A percentile compares a stretch with the other conserved stretches of the same genome.
phyloP scores from a whole-genome alignment of 2,329 filamentous ascomycete species.

The Aspergillus phoenicis region DNA sequence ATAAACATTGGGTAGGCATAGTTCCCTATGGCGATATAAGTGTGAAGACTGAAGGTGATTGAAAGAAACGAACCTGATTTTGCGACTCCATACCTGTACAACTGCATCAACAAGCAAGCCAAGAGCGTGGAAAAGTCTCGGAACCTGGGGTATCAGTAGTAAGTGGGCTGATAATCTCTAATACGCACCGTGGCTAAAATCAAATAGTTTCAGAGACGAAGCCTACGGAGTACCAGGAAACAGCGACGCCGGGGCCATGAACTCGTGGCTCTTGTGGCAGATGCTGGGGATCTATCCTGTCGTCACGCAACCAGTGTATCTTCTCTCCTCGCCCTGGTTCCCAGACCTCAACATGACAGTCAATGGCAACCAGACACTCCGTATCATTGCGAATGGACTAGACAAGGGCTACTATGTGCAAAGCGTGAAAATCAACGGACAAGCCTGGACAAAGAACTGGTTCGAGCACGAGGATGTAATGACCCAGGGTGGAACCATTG shows the following conservation, averaged over 20 bases:
- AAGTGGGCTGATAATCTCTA: not conserved
- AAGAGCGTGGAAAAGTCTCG: conserved; percentile 64
- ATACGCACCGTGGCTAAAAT: not conserved
- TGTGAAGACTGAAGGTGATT: not conserved
- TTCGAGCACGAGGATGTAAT: conserved; percentile 54
- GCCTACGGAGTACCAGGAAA: conserved; percentile 66
- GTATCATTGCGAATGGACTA: conserved; percentile 51
- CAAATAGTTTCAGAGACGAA: conserved; percentile 54
- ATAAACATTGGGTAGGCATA: conserved; percentile 53
- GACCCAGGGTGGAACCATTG: conserved; percentile 48
- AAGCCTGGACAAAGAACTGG: conserved; percentile 58
- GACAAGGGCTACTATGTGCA: conserved; percentile 56
- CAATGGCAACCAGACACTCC: conserved; percentile 39
- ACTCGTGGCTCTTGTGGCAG: conserved; percentile 56
- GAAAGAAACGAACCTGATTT: conserved; percentile 68
- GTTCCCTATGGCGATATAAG: fast-evolving
- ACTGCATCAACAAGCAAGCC: conserved; percentile 67
- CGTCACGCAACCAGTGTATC: conserved; percentile 52
- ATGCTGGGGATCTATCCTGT: conserved; percentile 54
- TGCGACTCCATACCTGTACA: conserved; percentile 68
- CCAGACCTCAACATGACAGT: conserved; percentile 38
- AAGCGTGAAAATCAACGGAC: conserved; percentile 56
- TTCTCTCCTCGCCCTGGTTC: conserved; percentile 52
- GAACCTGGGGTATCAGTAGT: conserved; percentile 59
- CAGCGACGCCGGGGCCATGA: conserved; percentile 62